Conservation (phyloP, 2,329 filamentous ascomycete genomes). For the Colletotrichum tabaci region DNA sequence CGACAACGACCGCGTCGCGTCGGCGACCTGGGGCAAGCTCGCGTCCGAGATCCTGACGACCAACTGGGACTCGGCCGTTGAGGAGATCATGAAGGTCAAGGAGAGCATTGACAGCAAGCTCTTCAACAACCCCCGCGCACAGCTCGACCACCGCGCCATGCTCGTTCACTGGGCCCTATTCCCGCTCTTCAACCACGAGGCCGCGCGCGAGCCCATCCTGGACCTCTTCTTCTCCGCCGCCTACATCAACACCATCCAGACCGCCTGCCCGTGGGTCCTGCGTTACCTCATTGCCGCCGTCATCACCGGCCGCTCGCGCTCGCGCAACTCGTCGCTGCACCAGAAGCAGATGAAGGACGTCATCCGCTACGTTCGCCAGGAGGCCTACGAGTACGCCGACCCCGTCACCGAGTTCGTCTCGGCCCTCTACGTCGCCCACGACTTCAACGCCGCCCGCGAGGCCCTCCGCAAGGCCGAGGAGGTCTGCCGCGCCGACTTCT, state of each 20-base stretch:
- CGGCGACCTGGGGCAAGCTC: constrained; percentile 97
- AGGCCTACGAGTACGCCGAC: constrained; percentile 97
- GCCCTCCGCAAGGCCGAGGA: constrained; percentile 91
- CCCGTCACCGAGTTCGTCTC: constrained; percentile 97
- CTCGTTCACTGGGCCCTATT: constrained; percentile 98
- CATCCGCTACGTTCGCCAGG: constrained; percentile 94
- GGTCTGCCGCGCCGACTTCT: constrained; percentile 94
- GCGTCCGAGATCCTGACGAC: constrained; percentile 95
- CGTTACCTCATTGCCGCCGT: constrained; percentile 95
- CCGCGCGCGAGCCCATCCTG: constrained; percentile 89
- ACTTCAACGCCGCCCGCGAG: constrained; percentile 94
- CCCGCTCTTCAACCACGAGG: constrained; percentile 98
- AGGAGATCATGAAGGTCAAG: constrained; percentile 91
- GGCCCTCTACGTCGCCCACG: constrained; percentile 88
- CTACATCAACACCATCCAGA: constrained; percentile 99
- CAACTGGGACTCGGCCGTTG: constrained; percentile 94
- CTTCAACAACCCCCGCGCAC: constrained; percentile 95
- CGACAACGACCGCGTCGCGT: constrained; percentile 97
- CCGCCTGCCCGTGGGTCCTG: constrained; percentile 95
- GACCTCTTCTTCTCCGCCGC: constrained; percentile 97
- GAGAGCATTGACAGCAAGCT: constrained; percentile 94
- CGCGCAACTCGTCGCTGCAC: constrained; percentile 87
- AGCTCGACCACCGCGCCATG: constrained; percentile 97
- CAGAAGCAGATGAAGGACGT: constrained; percentile 99
- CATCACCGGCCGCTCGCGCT: constrained; percentile 89